Evolutionary conservation across 768 basidiomycete genomes (phyloP), one percentile per base, ranked within the genome.

Genomic region (Sutorius australiensis): DNA sequence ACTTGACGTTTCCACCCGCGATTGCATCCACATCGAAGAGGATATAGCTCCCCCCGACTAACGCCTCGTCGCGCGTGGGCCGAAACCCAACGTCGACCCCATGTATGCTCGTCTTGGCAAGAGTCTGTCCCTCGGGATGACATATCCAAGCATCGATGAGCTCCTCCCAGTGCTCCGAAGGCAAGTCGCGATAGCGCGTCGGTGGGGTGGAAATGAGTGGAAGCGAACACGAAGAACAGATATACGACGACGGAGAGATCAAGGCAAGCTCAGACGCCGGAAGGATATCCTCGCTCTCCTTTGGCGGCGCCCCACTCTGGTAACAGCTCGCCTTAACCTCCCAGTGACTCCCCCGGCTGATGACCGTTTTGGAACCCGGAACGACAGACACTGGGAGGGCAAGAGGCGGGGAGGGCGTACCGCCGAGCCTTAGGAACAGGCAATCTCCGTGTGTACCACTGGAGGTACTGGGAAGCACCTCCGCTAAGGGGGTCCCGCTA

Each of bases 141-240:
- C 95, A 98, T 89, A 98, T 93, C 95, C 95, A 98, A 7, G 94
- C 88, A 57, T 98, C 95, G 17, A 98, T 83, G 14, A 98, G 83
- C 67, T 98, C 95, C 57, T 92, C 87, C 95, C 95, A 98, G 62
- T 98, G 88, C 65, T 98, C 95, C 5, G 91, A 94, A 3, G 95
- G 95, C 12, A 98, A 75, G 65, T 97, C 94, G 36, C 85, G 81
- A 68, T 89, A 98, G 41, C 70, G 73, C 17, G 82, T 66, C 38
- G 70, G 73, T 6, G 80, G 69, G 0, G 78, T 71, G 34, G 86
- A 78, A 12, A 78, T 67, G 32, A 95, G 71, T 11, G 87, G 85
- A 10, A 91, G 73, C 3, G 88, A 86, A 64, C 93, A 95, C 2
- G 85, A 86, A 3, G 86, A 74, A 63, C 93, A 95, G 13, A 81